Percentiles rank a stretch among this genome's conserved stretches.
Conservation (phyloP, 257 asterid genomes). For the Nicotiana tomentosiformis region DNA sequence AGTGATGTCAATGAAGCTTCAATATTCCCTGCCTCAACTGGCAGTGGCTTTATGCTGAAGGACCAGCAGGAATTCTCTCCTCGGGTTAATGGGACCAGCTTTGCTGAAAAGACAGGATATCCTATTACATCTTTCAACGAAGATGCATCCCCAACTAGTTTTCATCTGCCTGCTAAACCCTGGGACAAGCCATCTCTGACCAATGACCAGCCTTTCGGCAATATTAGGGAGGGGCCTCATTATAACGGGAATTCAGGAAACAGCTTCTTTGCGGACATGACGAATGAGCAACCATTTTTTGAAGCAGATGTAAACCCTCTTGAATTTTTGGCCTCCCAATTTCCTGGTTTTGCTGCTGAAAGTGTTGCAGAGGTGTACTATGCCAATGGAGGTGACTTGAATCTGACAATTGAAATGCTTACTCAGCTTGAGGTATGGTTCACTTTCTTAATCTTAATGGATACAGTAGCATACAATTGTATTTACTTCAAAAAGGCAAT, state of each 20-base stretch:
- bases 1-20: conserved; percentile 43
- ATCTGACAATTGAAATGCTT: conserved; percentile 78
- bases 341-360: conserved; percentile 83
- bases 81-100: conserved; percentile 31
- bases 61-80: conserved; percentile 47
- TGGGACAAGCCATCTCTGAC: conserved; percentile 55
- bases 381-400: conserved; percentile 72
- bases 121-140: conserved; percentile 53
- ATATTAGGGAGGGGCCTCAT: conserved; percentile 44
- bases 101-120: conserved; percentile 39
- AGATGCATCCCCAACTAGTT: conserved; percentile 48
- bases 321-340: conserved; percentile 71
- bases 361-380: conserved; percentile 74
- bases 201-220: conserved; percentile 46
- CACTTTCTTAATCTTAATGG: conserved; percentile 4
- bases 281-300: conserved; percentile 46
- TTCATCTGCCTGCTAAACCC: conserved; percentile 48
- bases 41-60: conserved; percentile 44
- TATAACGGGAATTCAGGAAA: conserved; percentile 43
- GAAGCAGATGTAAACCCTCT: conserved; percentile 51
- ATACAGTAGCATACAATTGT: not conserved
- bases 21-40: conserved; percentile 33
- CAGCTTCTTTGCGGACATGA: conserved; percentile 41
- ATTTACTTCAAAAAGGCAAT: not conserved
- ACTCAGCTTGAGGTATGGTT: conserved; percentile 80